Conservation (phyloP, 106 monocot genomes). For the Acorus gramineus region DNA sequence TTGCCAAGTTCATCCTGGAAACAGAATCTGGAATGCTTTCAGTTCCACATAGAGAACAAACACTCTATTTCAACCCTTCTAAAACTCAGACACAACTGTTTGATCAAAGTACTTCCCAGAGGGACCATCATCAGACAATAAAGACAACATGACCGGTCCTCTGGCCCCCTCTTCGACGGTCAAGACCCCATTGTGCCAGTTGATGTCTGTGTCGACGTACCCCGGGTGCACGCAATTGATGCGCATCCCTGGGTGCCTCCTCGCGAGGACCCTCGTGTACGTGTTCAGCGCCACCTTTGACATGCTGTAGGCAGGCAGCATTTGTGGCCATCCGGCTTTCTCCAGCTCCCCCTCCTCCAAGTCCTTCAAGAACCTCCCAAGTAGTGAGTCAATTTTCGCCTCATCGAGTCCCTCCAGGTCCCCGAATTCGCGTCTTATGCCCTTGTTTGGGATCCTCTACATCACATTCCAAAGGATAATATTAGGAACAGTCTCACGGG, state of each 20-base stretch:
- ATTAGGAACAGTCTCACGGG: not conserved
- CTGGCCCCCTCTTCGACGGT: constrained; percentile 36
- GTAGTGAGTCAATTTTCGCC: constrained; percentile 26
- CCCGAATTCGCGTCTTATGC: constrained; percentile 15
- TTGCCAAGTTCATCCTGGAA: no score
- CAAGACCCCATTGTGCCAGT: constrained; percentile 31
- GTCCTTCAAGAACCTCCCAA: constrained; percentile 39
- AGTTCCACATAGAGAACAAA: no score
- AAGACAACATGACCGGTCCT: constrained; percentile 39
- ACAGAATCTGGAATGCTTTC: no score
- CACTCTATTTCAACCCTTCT: not conserved
- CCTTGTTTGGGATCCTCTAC: constrained; percentile 43
- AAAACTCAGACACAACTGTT: constrained; percentile 15
- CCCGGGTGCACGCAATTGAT: constrained; percentile 60
- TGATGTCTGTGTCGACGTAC: constrained; percentile 45
- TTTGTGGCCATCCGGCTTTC: constrained; percentile 35
- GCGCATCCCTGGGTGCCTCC: constrained; percentile 31
- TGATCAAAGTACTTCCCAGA: constrained; percentile 45
- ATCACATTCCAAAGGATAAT: not conserved
- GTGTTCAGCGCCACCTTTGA: constrained; percentile 46
- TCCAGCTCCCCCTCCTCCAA: constrained; percentile 28
- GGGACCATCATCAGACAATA: constrained; percentile 29
- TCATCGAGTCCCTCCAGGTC: constrained; percentile 22
- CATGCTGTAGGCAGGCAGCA: constrained; percentile 45
- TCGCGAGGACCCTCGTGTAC: constrained; percentile 52